Base-by-base conservation (phyloP, 148 eudicot genomes). In the Polygonum aviculare region DNA sequence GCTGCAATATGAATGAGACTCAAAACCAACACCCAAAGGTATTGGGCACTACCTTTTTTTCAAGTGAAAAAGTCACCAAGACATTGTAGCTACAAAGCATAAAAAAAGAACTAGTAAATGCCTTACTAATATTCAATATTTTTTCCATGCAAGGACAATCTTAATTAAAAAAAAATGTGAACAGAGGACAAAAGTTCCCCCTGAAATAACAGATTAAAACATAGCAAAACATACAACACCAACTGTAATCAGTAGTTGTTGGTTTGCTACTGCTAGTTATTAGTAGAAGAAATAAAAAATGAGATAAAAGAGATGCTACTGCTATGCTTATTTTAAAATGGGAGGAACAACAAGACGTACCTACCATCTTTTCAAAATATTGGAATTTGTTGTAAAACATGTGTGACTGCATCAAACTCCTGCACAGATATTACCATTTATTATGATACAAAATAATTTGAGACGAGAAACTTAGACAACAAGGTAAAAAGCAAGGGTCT, bases 321-420 rank as follows among this genome's bases (percentile, higher is more conserved):
- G 39, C 38, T 31, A 62, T 26, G 38, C 39, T 62, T 62, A 62
- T 62, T 31, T 36, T 26, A 62, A 62, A 18, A 63, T 63, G 40
- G 70, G 39, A 15, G 36, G 44, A 9, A 67, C 45, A 67, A 45
- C 45, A 41, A 67, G 15, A 9, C 15, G 9, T 78, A 95, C n/a
- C n/a, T n/a, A n/a, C 98, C 97, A 90, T 88, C 77, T 86, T 84
- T 84, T 95, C 97, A 69, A 89, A 89, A 74, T 90, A 89, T 75
- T 89, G 96, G 97, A 70, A 87, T 81, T 78, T 88, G 85, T 78
- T 87, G 85, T 49, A 95, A 74, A 65, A 86, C 77, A 76, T 92
- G 82, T 79, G 85, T 83, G 22, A 95, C 84, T 18, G 98, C 92
- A 85, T 95, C 98, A 86, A 95, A 95, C 18, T 87, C 88, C 98